A percentile compares a stretch with the other conserved stretches of the same genome.
These are phyloP conservation scores for Penicillium sp. DNA, from an alignment of 2,329 filamentous ascomycete species.

Conservation along the genomic window DNA sequence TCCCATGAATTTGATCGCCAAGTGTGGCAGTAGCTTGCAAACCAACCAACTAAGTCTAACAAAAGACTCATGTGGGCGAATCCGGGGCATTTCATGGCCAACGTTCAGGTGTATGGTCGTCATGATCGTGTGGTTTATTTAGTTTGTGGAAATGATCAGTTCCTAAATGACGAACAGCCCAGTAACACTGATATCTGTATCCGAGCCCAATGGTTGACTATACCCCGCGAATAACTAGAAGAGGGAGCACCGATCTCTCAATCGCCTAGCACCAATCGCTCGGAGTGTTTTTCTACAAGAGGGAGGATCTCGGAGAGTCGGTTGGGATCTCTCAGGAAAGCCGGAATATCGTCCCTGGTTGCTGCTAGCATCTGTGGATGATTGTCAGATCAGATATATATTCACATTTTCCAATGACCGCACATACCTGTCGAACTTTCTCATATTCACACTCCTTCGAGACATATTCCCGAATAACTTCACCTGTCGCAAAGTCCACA, in stretches of 20 bases:
- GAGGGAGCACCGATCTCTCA: slow-evolving; percentile 3
- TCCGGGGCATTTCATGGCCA: not conserved
- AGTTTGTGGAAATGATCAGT: not conserved
- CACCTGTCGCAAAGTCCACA: slow-evolving; percentile 76
- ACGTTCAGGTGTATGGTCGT: not conserved
- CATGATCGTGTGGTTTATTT: not conserved
- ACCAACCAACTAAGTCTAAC: not conserved
- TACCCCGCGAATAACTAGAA: not conserved
- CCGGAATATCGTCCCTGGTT: slow-evolving; percentile 69
- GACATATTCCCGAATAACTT: slow-evolving; percentile 85
- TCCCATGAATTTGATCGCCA: not conserved
- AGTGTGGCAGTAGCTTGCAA: not conserved
- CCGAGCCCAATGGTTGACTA: not conserved
- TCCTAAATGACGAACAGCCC: not conserved
- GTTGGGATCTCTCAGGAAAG: slow-evolving; percentile 77
- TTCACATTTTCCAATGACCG: not conserved
- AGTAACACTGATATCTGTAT: not conserved
- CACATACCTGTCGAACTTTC: slow-evolving; percentile 66
- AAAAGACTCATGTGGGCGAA: not conserved
- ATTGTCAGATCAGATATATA: not conserved
- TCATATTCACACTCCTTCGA: slow-evolving; percentile 81
- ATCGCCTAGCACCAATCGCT: slow-evolving; percentile 47
- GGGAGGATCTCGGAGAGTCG: slow-evolving; percentile 67
- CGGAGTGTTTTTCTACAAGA: slow-evolving; percentile 65
- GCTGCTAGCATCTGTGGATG: slow-evolving; percentile 48